phyloP scores from a whole-genome alignment of 1,284 basidiomycete genomes.

The Puccinia hordei region DNA sequence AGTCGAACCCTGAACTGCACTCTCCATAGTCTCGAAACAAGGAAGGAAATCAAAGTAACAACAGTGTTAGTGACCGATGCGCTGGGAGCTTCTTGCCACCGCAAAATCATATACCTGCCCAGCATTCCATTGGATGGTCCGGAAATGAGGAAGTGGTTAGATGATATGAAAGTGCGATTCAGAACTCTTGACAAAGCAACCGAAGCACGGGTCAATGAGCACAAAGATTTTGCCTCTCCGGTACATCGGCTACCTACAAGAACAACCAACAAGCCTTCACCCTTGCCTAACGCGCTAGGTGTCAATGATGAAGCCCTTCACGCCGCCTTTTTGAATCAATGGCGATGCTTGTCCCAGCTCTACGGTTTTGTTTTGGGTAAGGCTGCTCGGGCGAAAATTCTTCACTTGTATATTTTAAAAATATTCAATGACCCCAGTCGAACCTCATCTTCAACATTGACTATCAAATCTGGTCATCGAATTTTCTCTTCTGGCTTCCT shows the following conservation, averaged over 20 bases:
- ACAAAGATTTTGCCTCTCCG: constrained; percentile 41
- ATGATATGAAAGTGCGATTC: constrained; percentile 32
- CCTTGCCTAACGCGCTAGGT: constrained; percentile 14
- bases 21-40: constrained; percentile 67
- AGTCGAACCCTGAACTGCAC: constrained; percentile 70
- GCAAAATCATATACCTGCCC: constrained; percentile 40
- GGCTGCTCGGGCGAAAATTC: constrained; percentile 66
- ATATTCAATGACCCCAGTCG: constrained; percentile 62
- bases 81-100: constrained; percentile 28
- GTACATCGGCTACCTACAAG: constrained; percentile 7
- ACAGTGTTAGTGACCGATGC: constrained; percentile 65
- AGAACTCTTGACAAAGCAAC: constrained; percentile 20
- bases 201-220: not conserved
- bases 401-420: constrained; percentile 67
- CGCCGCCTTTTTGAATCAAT: constrained; percentile 58
- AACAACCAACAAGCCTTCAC: not conserved
- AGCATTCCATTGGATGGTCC: constrained; percentile 44
- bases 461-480: constrained; percentile 62
- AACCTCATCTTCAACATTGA: constrained; percentile 63
- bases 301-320: constrained; percentile 37
- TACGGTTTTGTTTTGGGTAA: constrained; percentile 72
- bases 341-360: constrained; percentile 68
- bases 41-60: constrained; percentile 69
- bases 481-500: constrained; percentile 68
- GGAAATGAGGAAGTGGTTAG: constrained; percentile 45